Conservation (phyloP, 768 basidiomycete genomes). For the Russula sp. region DNA sequence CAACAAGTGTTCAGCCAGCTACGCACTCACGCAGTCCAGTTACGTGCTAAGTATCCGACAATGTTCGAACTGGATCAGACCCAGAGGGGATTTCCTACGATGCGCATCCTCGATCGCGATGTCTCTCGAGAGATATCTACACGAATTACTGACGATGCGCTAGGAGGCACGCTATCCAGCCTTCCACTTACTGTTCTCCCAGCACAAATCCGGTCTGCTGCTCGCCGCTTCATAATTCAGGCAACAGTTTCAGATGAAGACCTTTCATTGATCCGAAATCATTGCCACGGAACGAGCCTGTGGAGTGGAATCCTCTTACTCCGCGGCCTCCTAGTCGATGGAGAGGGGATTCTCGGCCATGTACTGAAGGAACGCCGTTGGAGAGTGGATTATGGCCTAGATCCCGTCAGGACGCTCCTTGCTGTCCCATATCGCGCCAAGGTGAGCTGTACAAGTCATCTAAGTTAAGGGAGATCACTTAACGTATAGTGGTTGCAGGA, state of each 20-base stretch:
- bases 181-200: constrained; percentile 3
- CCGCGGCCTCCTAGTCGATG: neutral
- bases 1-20: no score
- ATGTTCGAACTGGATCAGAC: neutral
- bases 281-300: constrained; percentile 9
- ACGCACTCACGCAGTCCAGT: no score
- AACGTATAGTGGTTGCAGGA: constrained; percentile 30
- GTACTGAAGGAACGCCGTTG: constrained; percentile 38
- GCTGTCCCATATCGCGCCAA: constrained; percentile 51
- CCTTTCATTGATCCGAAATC: neutral
- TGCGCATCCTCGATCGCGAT: constrained; percentile 1
- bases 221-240: constrained; percentile 2
- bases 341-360: constrained; percentile 35
- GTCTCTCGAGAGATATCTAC: no score
- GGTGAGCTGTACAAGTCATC: neutral
- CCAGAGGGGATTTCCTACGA: neutral
- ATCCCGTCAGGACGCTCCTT: constrained; percentile 37
- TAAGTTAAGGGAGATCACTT: neutral
- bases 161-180: neutral
- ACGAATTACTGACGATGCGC: neutral
- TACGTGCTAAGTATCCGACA: neutral
- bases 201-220: neutral
- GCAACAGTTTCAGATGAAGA: neutral
- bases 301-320: constrained; percentile 40
- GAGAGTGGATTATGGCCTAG: constrained; percentile 49